A percentile compares a stretch with the other conserved stretches of the same genome.
Conservation (phyloP, 1,284 basidiomycete genomes). For the Coriolopsis trogii region DNA sequence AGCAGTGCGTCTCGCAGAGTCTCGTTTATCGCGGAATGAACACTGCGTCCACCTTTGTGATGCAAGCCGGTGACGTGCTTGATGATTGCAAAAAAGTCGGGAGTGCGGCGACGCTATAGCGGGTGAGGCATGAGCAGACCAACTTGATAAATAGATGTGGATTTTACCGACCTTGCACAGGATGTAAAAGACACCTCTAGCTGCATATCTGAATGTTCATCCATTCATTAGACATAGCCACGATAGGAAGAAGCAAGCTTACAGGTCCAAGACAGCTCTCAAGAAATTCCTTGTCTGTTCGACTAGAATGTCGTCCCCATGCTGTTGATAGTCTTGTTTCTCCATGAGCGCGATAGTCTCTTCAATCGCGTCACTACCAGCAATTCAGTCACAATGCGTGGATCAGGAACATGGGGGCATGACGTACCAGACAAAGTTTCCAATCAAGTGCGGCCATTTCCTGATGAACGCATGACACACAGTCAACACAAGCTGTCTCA, state of each 20-base stretch:
- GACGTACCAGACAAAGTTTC: constrained; percentile 55
- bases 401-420: constrained; percentile 2
- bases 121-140: not conserved
- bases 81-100: constrained; percentile 56
- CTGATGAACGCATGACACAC: constrained; percentile 64
- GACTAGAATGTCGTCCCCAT: constrained; percentile 56
- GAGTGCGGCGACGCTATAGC: constrained; percentile 47
- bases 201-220: constrained; percentile 44
- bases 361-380: constrained; percentile 48
- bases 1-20: constrained; percentile 55
- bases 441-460: constrained; percentile 54
- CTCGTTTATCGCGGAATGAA: constrained; percentile 32
- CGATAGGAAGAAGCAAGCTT: constrained; percentile 16
- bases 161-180: constrained; percentile 54
- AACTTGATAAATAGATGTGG: not conserved
- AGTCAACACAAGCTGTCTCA: constrained; percentile 63
- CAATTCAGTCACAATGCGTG: not conserved
- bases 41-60: constrained; percentile 37
- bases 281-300: constrained; percentile 58
- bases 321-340: constrained; percentile 45
- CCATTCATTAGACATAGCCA: not conserved
- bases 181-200: constrained; percentile 55
- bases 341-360: constrained; percentile 49
- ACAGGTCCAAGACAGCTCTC: constrained; percentile 54
- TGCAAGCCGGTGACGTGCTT: constrained; percentile 48